Evolutionary conservation across 768 basidiomycete species (phyloP).

Genomic region (Krasilnikovozyma curviuscula): DNA sequence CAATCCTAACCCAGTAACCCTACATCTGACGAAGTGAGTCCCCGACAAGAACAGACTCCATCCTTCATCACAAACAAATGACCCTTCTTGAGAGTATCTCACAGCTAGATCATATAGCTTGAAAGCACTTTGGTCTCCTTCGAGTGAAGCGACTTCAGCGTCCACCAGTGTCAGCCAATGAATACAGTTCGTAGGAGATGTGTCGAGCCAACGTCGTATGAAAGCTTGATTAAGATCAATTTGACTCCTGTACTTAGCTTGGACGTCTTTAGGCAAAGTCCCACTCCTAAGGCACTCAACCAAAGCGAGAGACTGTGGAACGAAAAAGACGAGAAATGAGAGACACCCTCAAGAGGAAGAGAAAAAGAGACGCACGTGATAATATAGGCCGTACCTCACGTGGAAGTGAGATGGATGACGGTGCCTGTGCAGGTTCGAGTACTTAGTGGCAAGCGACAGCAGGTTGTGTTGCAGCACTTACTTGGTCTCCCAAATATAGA

Average conservation of each 20-base stretch:
- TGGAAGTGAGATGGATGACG: conserved; percentile 39
- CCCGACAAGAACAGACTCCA: conserved; percentile 45
- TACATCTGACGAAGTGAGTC: conserved; percentile 42
- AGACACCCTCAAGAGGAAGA: neutral
- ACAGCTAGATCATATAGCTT: conserved; percentile 51
- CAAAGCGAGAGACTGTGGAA: conserved; percentile 51
- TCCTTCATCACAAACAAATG: conserved; percentile 55
- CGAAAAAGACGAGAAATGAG: neutral
- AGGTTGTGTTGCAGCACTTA: conserved; percentile 16
- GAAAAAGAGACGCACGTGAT: neutral
- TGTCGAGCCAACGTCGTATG: conserved; percentile 49
- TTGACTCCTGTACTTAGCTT: conserved; percentile 35
- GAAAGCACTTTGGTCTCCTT: conserved; percentile 40
- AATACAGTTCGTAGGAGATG: conserved; percentile 48
- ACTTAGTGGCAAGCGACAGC: neutral
- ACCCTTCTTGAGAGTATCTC: conserved; percentile 42
- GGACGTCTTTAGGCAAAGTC: conserved; percentile 25
- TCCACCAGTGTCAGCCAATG: conserved; percentile 54
- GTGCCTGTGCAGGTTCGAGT: no score
- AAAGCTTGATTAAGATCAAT: conserved; percentile 42
- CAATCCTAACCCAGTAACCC: conserved; percentile 34
- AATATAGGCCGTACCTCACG: conserved; percentile 41
- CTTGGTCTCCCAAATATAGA: conserved; percentile 45
- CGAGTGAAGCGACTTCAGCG: conserved; percentile 46
- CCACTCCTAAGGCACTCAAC: conserved; percentile 40